Evolutionary conservation across 2,329 filamentous ascomycete genomes (phyloP).

Genomic region (Aspergillus luchuensis): DNA sequence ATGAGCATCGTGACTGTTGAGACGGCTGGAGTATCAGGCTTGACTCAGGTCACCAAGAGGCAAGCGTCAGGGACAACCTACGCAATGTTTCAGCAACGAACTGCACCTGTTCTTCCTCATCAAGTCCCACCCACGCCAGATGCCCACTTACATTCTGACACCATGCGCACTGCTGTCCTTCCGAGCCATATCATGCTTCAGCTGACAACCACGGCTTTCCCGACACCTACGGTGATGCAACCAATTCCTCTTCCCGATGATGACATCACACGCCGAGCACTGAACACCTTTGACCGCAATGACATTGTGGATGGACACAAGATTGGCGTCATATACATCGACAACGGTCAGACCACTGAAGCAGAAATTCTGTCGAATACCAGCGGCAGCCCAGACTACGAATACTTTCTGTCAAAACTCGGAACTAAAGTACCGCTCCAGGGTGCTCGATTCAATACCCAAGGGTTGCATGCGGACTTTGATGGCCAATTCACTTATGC

Average conservation of each 20-base stretch:
- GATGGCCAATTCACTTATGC: slow-evolving; percentile 90
- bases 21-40: slow-evolving; percentile 49
- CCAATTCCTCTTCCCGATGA: slow-evolving; percentile 76
- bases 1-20: slow-evolving; percentile 56
- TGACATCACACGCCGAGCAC: slow-evolving; percentile 70
- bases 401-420: slow-evolving; percentile 77
- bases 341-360: slow-evolving; percentile 80
- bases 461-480: slow-evolving; percentile 79
- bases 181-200: slow-evolving; percentile 52
- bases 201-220: slow-evolving; percentile 47
- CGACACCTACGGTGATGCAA: slow-evolving; percentile 55
- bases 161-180: slow-evolving; percentile 45
- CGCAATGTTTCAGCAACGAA: slow-evolving; percentile 51
- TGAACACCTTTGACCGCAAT: slow-evolving; percentile 80
- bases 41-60: slow-evolving; percentile 54
- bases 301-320: slow-evolving; percentile 94
- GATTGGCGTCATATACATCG: slow-evolving; percentile 91
- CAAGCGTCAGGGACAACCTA: slow-evolving; percentile 55
- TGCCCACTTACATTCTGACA: slow-evolving; percentile 42
- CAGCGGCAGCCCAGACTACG: slow-evolving; percentile 83
- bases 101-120: slow-evolving; percentile 48
- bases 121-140: slow-evolving; percentile 46
- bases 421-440: slow-evolving; percentile 80
- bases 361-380: slow-evolving; percentile 83
- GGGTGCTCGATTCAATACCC: slow-evolving; percentile 85